phyloP scores from a whole-genome alignment of 2,329 filamentous ascomycete species.

The Xylariaceae sp. region DNA sequence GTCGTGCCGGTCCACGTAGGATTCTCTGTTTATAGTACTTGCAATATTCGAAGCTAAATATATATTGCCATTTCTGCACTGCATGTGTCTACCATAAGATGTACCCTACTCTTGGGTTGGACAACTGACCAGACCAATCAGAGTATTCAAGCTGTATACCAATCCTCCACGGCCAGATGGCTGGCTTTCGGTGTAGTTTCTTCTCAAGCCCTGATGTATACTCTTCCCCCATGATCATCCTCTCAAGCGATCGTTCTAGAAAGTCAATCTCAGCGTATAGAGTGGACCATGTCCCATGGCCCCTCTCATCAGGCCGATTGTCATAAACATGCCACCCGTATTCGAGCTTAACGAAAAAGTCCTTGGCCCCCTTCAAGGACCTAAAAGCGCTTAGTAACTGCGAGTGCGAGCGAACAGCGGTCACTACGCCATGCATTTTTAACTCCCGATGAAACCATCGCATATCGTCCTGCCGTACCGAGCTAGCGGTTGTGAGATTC shows the following conservation, averaged over 20 bases:
- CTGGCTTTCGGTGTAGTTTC: neutral
- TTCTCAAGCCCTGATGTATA: neutral
- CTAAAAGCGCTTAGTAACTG: constrained; percentile 1
- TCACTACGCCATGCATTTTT: neutral
- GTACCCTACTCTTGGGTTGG: neutral
- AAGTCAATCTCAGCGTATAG: neutral
- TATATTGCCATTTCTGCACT: too few relatives aligned
- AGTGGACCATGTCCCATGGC: neutral
- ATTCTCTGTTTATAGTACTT: too few relatives aligned
- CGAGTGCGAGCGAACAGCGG: neutral
- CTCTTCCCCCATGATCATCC: neutral
- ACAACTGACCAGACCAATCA: neutral
- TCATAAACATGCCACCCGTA: constrained; percentile 7
- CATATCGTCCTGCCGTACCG: neutral
- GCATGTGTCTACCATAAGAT: too few relatives aligned
- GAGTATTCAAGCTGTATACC: too few relatives aligned
- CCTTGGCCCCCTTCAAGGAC: constrained; percentile 3
- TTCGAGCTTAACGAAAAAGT: constrained; percentile 12
- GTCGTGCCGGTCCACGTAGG: too few relatives aligned
- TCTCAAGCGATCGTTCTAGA: neutral
- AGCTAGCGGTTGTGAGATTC: neutral
- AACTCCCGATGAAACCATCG: neutral
- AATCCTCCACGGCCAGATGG: neutral
- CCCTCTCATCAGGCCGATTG: neutral
- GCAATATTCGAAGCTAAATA: too few relatives aligned